Base-by-base conservation (phyloP, 805 yeast species). In the Metschnikowia reukaufii region DNA sequence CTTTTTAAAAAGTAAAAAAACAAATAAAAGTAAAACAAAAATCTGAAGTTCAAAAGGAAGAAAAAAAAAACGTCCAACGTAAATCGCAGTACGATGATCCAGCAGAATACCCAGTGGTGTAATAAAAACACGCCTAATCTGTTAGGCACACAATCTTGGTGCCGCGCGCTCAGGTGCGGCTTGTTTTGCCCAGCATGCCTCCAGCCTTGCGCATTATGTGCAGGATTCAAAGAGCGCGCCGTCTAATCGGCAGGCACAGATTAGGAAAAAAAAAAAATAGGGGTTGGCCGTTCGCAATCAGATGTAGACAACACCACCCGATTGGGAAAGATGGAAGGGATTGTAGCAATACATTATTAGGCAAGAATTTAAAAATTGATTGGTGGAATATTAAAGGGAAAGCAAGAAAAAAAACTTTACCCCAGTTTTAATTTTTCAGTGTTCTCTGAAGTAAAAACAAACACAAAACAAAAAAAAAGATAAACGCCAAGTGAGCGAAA, bases 61-160 rank as follows among this genome's bases (percentile, higher is more conserved):
- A n/a, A 10, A 4, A 27, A 35, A 42, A 35, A 23, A n/a, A 33
- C 6, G 10, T 31, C 7, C 17, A 13, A 16, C 15, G 33, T 15
- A 13, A 27, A 38, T 38, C 33, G 34, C 34, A 30, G 34, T 31
- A 23, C 30, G 44, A 9, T 9, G 10, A 34, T 10, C 12, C 13
- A 32, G 12, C 38, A 25, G 44, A 33, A 34, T 13, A 33, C 13
- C 33, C 25, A 17, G 29, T 10, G 33, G 18, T 25, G 21, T 21
- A 19, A 25, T 9, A 23, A 35, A 42, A 42, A 42, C 39, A 41
- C 44, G 34, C 39, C 39, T 13, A 19, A n/a, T 23, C 20, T 35
- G 39, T 35, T 42, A 42, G 34, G 45, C 44, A 32, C 44, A 33
- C 33, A 30, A 29, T n/a, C 12, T 25, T 25, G 31, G 36, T 29